phyloP scores from a whole-genome alignment of 2,329 filamentous ascomycete species.

The Aspergillus ibericus region DNA sequence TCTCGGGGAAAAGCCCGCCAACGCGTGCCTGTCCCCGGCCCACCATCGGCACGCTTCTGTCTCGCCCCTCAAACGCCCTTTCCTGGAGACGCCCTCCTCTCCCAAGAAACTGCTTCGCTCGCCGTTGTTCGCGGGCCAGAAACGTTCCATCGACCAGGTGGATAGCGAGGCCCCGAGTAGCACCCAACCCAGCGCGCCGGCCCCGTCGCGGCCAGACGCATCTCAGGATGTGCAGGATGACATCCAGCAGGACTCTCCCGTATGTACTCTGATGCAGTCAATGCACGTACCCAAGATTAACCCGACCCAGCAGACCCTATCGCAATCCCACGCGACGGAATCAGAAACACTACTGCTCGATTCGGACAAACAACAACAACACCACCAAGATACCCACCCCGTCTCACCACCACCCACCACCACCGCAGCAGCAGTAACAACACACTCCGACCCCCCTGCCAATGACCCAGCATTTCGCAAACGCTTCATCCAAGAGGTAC shows the following conservation, averaged over 20 bases:
- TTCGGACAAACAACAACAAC: slow-evolving; percentile 18
- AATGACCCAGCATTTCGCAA: slow-evolving; percentile 39
- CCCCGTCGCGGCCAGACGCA: neutral
- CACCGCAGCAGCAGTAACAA: slow-evolving; percentile 9
- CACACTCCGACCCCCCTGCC: slow-evolving; percentile 31
- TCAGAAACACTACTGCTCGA: slow-evolving; percentile 3
- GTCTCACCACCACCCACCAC: slow-evolving; percentile 12
- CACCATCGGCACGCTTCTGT: slow-evolving; percentile 16
- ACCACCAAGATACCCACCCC: slow-evolving; percentile 16
- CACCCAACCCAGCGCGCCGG: neutral
- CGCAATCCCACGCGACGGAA: neutral
- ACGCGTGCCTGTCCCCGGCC: slow-evolving; percentile 41
- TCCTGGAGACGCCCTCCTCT: slow-evolving; percentile 22
- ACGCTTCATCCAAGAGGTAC: slow-evolving; percentile 43
- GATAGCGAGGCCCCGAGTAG: slow-evolving; percentile 18
- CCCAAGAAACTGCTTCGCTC: slow-evolving; percentile 35
- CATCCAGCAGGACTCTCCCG: slow-evolving; percentile 1
- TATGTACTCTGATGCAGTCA: neutral
- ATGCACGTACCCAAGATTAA: too few relatives aligned
- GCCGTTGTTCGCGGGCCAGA: slow-evolving; percentile 39
- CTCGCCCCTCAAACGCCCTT: slow-evolving; percentile 31
- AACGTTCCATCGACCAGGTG: slow-evolving; percentile 42
- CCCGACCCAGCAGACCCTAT: neutral
- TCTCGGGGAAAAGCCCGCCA: slow-evolving; percentile 43
- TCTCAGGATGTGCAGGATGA: slow-evolving; percentile 6